Conservation (phyloP, 176 grass and related monocot genomes). For the Poa annua region DNA sequence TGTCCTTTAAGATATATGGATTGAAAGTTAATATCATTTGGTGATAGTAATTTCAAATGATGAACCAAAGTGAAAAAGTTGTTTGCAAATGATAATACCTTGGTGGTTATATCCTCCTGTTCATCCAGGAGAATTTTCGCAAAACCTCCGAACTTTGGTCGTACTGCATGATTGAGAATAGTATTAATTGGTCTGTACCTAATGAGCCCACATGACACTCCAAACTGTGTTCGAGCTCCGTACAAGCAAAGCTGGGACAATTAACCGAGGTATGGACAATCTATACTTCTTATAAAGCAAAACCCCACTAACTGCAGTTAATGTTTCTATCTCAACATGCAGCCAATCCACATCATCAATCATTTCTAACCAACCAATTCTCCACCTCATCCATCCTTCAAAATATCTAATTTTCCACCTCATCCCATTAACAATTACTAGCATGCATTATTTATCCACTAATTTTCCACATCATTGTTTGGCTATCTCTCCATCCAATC, state of each 20-base stretch:
- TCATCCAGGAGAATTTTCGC: constrained; percentile 43
- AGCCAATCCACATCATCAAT: too few relatives aligned
- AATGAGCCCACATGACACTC: not conserved
- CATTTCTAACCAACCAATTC: too few relatives aligned
- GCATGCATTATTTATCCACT: too few relatives aligned
- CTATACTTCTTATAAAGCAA: not conserved
- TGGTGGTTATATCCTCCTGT: not conserved
- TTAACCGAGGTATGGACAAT: not conserved
- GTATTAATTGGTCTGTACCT: not conserved
- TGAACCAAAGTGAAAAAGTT: not conserved
- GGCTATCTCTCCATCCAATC: too few relatives aligned
- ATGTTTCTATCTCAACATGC: too few relatives aligned
- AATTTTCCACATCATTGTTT: too few relatives aligned
- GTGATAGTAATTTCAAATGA: not conserved
- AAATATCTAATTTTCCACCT: too few relatives aligned
- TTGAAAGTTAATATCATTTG: not conserved
- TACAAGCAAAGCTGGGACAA: not conserved
- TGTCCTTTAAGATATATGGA: not conserved
- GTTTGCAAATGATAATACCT: not conserved
- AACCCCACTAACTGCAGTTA: too few relatives aligned
- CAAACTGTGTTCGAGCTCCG: not conserved
- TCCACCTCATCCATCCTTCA: too few relatives aligned
- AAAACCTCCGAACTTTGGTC: constrained; percentile 32
- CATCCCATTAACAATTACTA: too few relatives aligned
- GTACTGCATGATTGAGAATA: constrained; percentile 6